Evolutionary conservation across 1,284 basidiomycete species (phyloP).

Genomic region (Ustilago bromivora): DNA sequence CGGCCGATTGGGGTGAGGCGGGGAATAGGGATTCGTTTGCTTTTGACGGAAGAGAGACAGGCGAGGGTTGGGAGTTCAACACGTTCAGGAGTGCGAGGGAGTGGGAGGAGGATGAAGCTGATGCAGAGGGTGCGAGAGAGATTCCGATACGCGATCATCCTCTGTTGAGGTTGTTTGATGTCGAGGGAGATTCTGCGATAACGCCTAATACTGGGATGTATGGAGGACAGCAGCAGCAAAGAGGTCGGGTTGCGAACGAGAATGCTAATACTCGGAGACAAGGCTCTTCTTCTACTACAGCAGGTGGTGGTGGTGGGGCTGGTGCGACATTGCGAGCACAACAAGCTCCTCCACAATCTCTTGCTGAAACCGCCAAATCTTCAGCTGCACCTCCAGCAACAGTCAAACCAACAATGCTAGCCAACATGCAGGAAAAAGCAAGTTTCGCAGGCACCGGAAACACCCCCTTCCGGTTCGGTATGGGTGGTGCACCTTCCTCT

Average conservation of each 20-base stretch:
- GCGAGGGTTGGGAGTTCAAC: slow-evolving; percentile 60
- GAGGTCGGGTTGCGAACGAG: not conserved
- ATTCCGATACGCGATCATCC: slow-evolving; percentile 56
- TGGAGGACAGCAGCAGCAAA: slow-evolving; percentile 11
- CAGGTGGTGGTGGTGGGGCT: not conserved
- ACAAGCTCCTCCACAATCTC: slow-evolving; percentile 16
- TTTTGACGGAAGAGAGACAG: slow-evolving; percentile 54
- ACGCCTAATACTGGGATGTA: slow-evolving; percentile 18
- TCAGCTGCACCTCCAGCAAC: not conserved
- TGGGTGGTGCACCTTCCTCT: slow-evolving; percentile 45
- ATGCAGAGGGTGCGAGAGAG: slow-evolving; percentile 15
- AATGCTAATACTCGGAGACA: slow-evolving; percentile 26
- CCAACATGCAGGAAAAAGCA: slow-evolving; percentile 36
- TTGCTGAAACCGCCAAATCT: not conserved
- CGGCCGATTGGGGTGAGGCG: slow-evolving; percentile 50
- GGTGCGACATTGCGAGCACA: slow-evolving; percentile 20
- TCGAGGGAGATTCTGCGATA: slow-evolving; percentile 25
- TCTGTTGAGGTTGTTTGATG: slow-evolving; percentile 56
- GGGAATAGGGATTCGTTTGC: slow-evolving; percentile 59
- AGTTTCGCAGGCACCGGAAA: slow-evolving; percentile 61
- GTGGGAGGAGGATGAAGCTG: slow-evolving; percentile 42
- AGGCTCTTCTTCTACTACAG: not conserved
- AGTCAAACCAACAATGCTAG: slow-evolving; percentile 20
- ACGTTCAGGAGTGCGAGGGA: slow-evolving; percentile 32
- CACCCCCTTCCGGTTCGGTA: slow-evolving; percentile 66